Conservation (phyloP, 2,329 filamentous ascomycete genomes). For the Fusarium sp. region DNA sequence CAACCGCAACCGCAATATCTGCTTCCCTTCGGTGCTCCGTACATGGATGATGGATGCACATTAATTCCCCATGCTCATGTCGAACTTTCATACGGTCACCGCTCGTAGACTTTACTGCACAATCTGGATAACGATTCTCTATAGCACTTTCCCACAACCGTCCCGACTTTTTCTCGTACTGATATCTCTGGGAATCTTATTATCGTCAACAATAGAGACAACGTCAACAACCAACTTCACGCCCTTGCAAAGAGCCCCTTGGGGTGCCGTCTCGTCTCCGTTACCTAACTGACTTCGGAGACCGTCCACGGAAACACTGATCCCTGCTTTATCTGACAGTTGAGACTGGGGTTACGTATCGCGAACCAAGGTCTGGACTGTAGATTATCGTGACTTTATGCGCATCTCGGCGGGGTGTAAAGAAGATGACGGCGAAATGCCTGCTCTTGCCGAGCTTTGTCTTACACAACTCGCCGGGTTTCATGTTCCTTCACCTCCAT, state of each 20-base stretch:
- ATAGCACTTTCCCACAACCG: conserved; percentile 6
- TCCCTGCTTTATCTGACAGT: conserved; percentile 26
- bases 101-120: conserved; percentile 29
- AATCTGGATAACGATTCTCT: conserved; percentile 11
- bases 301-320: conserved; percentile 24
- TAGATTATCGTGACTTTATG: conserved; percentile 30
- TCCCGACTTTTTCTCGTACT: conserved; percentile 46
- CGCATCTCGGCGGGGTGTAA: conserved; percentile 8
- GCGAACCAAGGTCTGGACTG: conserved; percentile 10
- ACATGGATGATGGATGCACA: conserved; percentile 9
- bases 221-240: neutral
- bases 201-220: conserved; percentile 3
- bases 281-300: conserved; percentile 22
- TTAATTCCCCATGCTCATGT: conserved; percentile 12
- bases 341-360: conserved; percentile 21
- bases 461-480: conserved; percentile 24
- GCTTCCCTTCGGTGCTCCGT: conserved; percentile 5
- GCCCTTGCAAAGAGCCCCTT: neutral
- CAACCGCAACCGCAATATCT: conserved; percentile 21
- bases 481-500: conserved; percentile 6
- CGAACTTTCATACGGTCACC: conserved; percentile 34
- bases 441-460: conserved; percentile 22
- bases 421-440: conserved; percentile 19
- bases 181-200: neutral
- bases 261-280: conserved; percentile 11